Base-by-base conservation (phyloP, 805 yeast genomes). In the Groenewaldozyma salmanticensis region DNA sequence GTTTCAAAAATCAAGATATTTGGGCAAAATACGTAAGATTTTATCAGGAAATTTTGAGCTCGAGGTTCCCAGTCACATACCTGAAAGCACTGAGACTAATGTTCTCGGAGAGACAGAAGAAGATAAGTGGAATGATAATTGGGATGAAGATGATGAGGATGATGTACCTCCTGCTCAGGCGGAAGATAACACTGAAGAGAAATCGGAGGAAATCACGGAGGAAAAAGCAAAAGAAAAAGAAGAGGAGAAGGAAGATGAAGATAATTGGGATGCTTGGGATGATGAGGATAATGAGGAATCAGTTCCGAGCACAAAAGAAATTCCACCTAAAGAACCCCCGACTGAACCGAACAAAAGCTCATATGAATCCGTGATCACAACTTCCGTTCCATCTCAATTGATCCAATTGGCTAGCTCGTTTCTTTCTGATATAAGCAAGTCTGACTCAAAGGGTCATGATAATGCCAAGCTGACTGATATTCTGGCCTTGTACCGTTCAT, bases 291-390 rank as follows among this genome's bases (percentile, higher is more conserved):
- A 54, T 52, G 53, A 50, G 4, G 49, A n/a, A n/a, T n/a, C n/a
- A n/a, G n/a, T n/a, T n/a, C n/a, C 53, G 54, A 52, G 49, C 17
- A 54, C 51, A n/a, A 52, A 51, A 15, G 42, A 37, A 4, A 46
- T 13, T 31, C 29, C 21, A 5, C 15, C 21, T 7, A 33, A 4
- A 16, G 33, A 19, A 18, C 6, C 27, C 4, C 13, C 5, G 9
- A 31, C n/a, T n/a, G n/a, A 31, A 7, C 22, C 20, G 4, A n/a
- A 38, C n/a, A 6, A 5, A 17, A 24, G 3, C 21, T 21, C 21
- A 24, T 21, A 24, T 5, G 15, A 17, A 20, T 27, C 16, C 3
- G 13, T 29, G 2, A 6, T 9, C 9, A 6, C 33, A 13, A 4
- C 21, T 11, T 4, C 16, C n/a, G 24, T 16, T 4, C 5, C 11